Conservation (phyloP, 371 early-diverging fungal genomes). For the Thermomucor indicae-seudaticae region DNA sequence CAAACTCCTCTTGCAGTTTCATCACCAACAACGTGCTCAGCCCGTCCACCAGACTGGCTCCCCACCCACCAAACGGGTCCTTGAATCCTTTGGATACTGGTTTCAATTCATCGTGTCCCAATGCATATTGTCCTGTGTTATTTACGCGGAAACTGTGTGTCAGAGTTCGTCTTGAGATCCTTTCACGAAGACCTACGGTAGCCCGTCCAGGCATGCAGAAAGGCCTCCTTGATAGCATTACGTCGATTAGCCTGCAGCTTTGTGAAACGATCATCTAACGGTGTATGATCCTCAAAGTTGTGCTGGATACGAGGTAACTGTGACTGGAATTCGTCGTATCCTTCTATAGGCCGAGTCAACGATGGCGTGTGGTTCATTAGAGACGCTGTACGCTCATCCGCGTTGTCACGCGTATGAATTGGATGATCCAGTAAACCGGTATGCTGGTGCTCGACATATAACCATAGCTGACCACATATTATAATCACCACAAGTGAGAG, state of each 20-base stretch:
- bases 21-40: slow-evolving; percentile 80
- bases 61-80: slow-evolving; percentile 75
- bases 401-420: too few relatives aligned
- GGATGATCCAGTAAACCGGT: slow-evolving; percentile 4
- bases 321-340: too few relatives aligned
- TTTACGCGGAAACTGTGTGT: not conserved
- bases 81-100: slow-evolving; percentile 37
- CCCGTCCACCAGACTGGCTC: slow-evolving; percentile 76
- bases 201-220: slow-evolving; percentile 3
- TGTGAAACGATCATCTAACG: slow-evolving; percentile 3
- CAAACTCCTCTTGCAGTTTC: slow-evolving; percentile 69
- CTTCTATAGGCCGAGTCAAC: too few relatives aligned
- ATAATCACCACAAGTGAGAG: not conserved
- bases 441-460: slow-evolving; percentile 7
- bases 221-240: slow-evolving; percentile 26
- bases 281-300: not conserved
- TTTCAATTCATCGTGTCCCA: slow-evolving; percentile 55
- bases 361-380: too few relatives aligned
- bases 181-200: slow-evolving; percentile 1
- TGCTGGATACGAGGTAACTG: too few relatives aligned
- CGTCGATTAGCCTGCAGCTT: slow-evolving; percentile 17
- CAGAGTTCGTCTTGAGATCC: too few relatives aligned
- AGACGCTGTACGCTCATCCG: too few relatives aligned
- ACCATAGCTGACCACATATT: not conserved
- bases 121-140: slow-evolving; percentile 39